phyloP scores from a whole-genome alignment of 148 eudicot genomes.

The Spergularia marina region DNA sequence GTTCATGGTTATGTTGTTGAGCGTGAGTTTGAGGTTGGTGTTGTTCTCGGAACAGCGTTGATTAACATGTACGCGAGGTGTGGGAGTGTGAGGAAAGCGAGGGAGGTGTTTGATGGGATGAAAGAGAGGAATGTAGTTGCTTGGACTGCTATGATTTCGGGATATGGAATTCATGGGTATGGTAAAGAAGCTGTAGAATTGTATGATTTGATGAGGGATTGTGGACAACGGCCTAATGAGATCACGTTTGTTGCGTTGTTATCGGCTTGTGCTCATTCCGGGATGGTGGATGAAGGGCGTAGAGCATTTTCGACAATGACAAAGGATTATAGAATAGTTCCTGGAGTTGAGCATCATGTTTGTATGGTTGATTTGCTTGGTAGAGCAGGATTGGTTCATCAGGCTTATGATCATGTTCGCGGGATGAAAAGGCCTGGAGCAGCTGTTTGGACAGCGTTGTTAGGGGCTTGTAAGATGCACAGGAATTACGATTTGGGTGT shows the following conservation, averaged over 20 bases:
- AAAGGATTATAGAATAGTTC: conserved; percentile 33
- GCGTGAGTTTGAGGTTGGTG: conserved; percentile 29
- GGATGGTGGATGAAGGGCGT: conserved; percentile 53
- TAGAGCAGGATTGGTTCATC: conserved; percentile 54
- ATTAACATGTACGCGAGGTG: conserved; percentile 57
- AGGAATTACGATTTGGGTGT: conserved; percentile 46
- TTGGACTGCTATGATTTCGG: conserved; percentile 60
- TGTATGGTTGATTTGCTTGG: conserved; percentile 67
- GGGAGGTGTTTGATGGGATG: conserved; percentile 49
- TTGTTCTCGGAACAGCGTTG: conserved; percentile 43
- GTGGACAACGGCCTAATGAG: conserved; percentile 41
- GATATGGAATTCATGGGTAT: conserved; percentile 47
- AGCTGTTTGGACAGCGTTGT: conserved; percentile 58
- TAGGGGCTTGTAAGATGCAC: conserved; percentile 68
- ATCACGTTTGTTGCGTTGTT: conserved; percentile 50
- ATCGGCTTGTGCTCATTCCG: conserved; percentile 63
- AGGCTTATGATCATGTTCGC: conserved; percentile 39
- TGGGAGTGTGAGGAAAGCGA: conserved; percentile 48
- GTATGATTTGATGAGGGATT: conserved; percentile 39
- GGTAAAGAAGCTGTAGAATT: conserved; percentile 57
- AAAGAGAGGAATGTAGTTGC: conserved; percentile 39
- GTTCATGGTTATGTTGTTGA: conserved; percentile 37
- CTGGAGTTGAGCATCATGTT: conserved; percentile 53
- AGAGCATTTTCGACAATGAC: conserved; percentile 37
- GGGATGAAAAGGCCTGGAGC: conserved; percentile 35